These are phyloP conservation scores for Podospora australis DNA, from an alignment of 495 filamentous ascomycete species.

Conservation along the genomic window DNA sequence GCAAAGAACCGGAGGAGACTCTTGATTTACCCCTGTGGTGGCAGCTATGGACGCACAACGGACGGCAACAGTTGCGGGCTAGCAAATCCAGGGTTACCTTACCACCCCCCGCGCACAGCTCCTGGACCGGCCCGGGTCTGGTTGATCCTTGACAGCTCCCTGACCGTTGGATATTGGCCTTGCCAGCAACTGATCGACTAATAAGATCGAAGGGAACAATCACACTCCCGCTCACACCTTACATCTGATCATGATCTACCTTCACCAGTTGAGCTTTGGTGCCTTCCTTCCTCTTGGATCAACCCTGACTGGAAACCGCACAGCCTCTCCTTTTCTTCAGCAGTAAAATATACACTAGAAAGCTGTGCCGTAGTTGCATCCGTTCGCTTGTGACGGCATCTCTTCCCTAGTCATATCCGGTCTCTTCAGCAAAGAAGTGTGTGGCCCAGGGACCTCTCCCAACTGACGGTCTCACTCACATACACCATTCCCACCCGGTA, in stretches of 20 bases:
- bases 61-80: conserved; percentile 6
- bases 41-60: conserved; percentile 12
- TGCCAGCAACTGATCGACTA: conserved; percentile 23
- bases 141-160: conserved; percentile 20
- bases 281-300: conserved; percentile 1
- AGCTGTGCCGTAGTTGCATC: conserved; percentile 13
- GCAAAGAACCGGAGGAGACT: conserved; percentile 6
- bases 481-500: conserved; percentile 1
- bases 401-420: conserved; percentile 10
- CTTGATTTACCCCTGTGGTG: conserved; percentile 11
- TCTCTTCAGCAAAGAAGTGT: conserved; percentile 10
- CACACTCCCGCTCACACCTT: conserved; percentile 10
- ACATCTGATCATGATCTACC: conserved; percentile 11
- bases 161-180: conserved; percentile 16
- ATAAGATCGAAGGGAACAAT: conserved; percentile 19
- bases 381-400: conserved; percentile 13
- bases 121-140: conserved; percentile 17
- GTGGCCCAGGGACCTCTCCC: conserved; percentile 8
- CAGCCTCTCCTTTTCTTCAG: neutral
- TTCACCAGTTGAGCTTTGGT: conserved; percentile 9
- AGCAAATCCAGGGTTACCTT: conserved; percentile 16
- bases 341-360: conserved; percentile 5
- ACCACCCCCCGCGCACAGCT: conserved; percentile 16
- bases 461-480: conserved; percentile 11
- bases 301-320: conserved; percentile 3